Evolutionary conservation across 805 yeast genomes (phyloP).

Genomic region (Metschnikowia vanudenii): DNA sequence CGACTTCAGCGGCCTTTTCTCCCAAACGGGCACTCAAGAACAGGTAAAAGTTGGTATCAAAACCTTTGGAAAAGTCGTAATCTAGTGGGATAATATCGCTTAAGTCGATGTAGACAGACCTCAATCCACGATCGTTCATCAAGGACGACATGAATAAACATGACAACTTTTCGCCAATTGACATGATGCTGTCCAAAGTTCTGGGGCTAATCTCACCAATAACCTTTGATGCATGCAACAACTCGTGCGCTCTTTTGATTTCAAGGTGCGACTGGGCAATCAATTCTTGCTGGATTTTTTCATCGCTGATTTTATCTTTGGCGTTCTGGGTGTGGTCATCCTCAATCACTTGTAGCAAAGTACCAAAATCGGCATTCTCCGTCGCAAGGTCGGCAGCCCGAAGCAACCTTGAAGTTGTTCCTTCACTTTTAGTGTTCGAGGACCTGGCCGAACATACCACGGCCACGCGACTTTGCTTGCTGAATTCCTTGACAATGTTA

Average conservation of each 20-base stretch:
- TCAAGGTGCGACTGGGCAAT: constrained; percentile 61
- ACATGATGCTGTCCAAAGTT: constrained; percentile 85
- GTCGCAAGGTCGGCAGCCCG: constrained; percentile 80
- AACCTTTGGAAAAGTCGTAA: constrained; percentile 52
- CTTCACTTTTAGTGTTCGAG: constrained; percentile 86
- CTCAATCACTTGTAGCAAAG: constrained; percentile 63
- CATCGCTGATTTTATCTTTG: constrained; percentile 43
- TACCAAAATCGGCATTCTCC: constrained; percentile 55
- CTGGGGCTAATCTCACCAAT: constrained; percentile 89
- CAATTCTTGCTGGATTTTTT: constrained; percentile 50
- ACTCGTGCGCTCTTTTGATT: constrained; percentile 62
- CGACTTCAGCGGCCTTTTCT: constrained; percentile 43
- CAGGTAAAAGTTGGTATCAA: constrained; percentile 66
- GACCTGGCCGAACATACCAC: constrained; percentile 97
- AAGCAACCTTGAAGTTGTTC: constrained; percentile 86
- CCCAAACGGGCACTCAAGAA: constrained; percentile 54
- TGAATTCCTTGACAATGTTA: constrained; percentile 72
- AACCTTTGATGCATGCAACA: constrained; percentile 82
- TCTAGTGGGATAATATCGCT: constrained; percentile 68
- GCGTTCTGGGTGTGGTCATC: constrained; percentile 83
- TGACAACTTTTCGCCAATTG: constrained; percentile 89
- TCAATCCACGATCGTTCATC: constrained; percentile 77
- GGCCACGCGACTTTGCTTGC: constrained; percentile 66
- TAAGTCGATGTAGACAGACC: constrained; percentile 77
- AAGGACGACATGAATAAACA: constrained; percentile 87